These are phyloP conservation scores for Diddensiella caesifluorescens DNA, from an alignment of 805 yeast genomes.

Conservation along the genomic window DNA sequence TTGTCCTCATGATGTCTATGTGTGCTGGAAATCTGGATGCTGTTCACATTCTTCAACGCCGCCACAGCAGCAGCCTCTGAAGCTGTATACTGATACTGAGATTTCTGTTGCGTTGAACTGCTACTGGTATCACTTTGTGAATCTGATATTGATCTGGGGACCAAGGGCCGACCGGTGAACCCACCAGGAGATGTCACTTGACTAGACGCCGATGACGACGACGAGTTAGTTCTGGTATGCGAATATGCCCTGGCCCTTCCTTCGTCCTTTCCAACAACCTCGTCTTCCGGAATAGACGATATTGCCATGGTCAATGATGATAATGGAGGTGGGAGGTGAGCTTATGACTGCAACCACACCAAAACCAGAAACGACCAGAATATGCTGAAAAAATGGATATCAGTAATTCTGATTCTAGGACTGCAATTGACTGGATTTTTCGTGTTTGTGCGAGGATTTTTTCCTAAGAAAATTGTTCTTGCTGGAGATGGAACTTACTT, in stretches of 20 bases:
- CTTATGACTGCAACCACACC: too few relatives aligned
- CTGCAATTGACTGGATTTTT: constrained; percentile 51
- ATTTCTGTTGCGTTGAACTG: not conserved
- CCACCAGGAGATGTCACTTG: constrained; percentile 15
- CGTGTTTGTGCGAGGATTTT: constrained; percentile 75
- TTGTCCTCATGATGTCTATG: constrained; percentile 8
- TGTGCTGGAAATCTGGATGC: constrained; percentile 14
- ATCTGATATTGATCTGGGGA: constrained; percentile 4
- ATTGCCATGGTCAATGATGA: too few relatives aligned
- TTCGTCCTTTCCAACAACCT: constrained; percentile 1
- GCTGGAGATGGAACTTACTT: constrained; percentile 47
- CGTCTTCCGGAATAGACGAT: constrained; percentile 9
- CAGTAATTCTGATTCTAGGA: constrained; percentile 14
- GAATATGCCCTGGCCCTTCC: constrained; percentile 18
- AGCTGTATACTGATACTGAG: constrained; percentile 12
- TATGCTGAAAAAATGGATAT: constrained; percentile 8
- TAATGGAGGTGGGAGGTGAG: too few relatives aligned
- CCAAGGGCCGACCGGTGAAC: constrained; percentile 2
- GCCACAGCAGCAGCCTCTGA: constrained; percentile 28
- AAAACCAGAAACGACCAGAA: too few relatives aligned
- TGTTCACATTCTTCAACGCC: constrained; percentile 20
- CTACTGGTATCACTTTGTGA: constrained; percentile 10
- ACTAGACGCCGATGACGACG: constrained; percentile 24
- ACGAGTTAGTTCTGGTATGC: constrained; percentile 24
- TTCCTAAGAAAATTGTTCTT: constrained; percentile 79